A percentile compares a stretch with the other conserved stretches of the same genome.
Evolutionary conservation across 1,284 basidiomycete genomes (phyloP).

Genomic region (Sporisorium iseilematis-ciliati): DNA sequence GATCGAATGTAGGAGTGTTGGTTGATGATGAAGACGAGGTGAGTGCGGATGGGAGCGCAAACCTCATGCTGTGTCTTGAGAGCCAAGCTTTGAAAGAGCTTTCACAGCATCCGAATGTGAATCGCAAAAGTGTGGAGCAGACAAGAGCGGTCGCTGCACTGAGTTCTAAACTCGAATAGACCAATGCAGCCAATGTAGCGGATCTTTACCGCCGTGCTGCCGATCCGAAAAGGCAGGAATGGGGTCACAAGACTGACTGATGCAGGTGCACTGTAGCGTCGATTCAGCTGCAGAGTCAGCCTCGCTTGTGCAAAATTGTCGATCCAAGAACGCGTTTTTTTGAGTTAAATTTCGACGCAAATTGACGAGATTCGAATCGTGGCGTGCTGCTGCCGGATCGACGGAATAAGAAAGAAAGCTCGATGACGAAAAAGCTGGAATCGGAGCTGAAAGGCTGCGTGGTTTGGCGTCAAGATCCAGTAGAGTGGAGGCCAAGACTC

Average conservation of each 20-base stretch:
- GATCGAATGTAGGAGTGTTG: conserved; percentile 37
- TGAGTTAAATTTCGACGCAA: neutral
- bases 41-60: conserved; percentile 18
- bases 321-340: conserved; percentile 6
- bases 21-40: conserved; percentile 20
- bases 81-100: neutral
- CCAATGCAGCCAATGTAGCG: too few species aligned
- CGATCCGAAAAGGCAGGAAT: conserved; percentile 1
- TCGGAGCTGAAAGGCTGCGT: neutral
- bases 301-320: conserved; percentile 1
- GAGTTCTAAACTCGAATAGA: too few species aligned
- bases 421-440: conserved; percentile 7
- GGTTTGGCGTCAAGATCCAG: neutral
- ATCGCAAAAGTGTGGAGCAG: conserved; percentile 4
- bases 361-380: conserved; percentile 6
- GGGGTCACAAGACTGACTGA: conserved; percentile 4
- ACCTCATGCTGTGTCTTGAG: conserved; percentile 12
- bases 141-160: too few species aligned
- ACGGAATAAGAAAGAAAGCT: conserved; percentile 8
- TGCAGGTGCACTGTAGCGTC: neutral
- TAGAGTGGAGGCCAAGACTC: conserved; percentile 12
- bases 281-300: neutral
- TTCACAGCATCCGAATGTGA: conserved; percentile 1
- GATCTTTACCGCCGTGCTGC: neutral
- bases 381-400: neutral